Conservation (phyloP, 1,139 yeast species). For the Candida albicans region DNA sequence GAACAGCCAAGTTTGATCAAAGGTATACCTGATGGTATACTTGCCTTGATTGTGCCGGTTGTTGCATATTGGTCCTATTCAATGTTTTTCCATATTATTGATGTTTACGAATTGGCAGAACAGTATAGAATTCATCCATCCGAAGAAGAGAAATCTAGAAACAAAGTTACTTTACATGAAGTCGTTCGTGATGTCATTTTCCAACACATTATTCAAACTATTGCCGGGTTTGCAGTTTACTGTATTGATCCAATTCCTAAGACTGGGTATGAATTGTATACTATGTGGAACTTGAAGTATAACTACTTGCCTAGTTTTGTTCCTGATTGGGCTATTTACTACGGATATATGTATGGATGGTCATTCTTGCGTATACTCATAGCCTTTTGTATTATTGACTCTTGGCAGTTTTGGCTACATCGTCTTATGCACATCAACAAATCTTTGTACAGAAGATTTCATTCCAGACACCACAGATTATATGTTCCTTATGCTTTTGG, state of each 20-base stretch:
- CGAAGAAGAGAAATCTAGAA: conserved; percentile 74
- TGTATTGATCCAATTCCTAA: conserved; percentile 60
- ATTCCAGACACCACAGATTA: conserved; percentile 89
- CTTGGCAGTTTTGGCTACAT: conserved; percentile 95
- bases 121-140: conserved; percentile 88
- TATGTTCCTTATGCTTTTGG: conserved; percentile 98
- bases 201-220: conserved; percentile 82
- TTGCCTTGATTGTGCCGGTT: conserved; percentile 75
- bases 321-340: conserved; percentile 47
- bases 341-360: conserved; percentile 58
- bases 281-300: conserved; percentile 66
- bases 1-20: conserved; percentile 18
- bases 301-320: conserved; percentile 33
- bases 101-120: conserved; percentile 72
- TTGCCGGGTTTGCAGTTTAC: conserved; percentile 59
- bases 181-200: conserved; percentile 79
- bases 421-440: conserved; percentile 84
- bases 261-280: conserved; percentile 72
- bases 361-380: conserved; percentile 54
- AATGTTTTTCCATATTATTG: conserved; percentile 70
- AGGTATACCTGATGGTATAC: conserved; percentile 69
- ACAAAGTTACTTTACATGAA: conserved; percentile 66
- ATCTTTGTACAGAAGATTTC: conserved; percentile 73
- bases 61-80: conserved; percentile 83
- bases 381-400: conserved; percentile 78